Base-by-base conservation (phyloP, 192 early-diverging fungal species). In the Backusella luteola region DNA sequence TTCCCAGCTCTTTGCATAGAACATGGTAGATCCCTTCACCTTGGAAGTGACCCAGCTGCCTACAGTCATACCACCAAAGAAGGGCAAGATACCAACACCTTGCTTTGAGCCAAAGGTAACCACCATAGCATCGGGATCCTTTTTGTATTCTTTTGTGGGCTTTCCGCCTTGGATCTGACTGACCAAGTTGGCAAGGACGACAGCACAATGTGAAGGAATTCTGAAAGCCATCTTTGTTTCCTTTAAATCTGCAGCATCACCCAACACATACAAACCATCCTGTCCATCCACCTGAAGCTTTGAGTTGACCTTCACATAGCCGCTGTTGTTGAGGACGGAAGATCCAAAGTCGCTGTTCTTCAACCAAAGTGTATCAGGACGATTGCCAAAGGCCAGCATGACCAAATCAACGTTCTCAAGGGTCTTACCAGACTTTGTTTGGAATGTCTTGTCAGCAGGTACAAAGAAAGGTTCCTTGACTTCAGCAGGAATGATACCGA, bases 161-260 rank as follows among this genome's bases (percentile, higher is more conserved):
- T 79, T 73, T n/a, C 53, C 23, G 3, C 77, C 52, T 32, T 15
- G 68, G 7, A 76, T 63, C 26, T 75, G 56, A 14, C 70, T 53
- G n/a, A 34, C 23, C 15, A 85, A 78, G 23, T 83, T 85, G 19
- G 67, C 66, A 21, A 71, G 35, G 8, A 73, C 67, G 12, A 75
- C 12, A 6, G 38, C n/a, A 4, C 44, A 77, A 38, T 85, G 82
- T 21, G 35, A 23, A 7, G 15, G 1, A 41, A 73, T 78, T 34
- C 77, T 69, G 42, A 46, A 80, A 5, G 82, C 84, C 42, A 79
- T 34, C 52, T 85, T 85, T 2, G 77, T 49, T 69, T 83, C 84
- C 1, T 76, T 67, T n/a, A 81, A 38, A 73, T 83, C 80, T 1
- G 74, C 75, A 56, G 75, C 69, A 63, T 85, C 84, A 29, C 84